Base-by-base conservation (phyloP, 495 filamentous ascomycete genomes). In the Penicillium silybi region DNA sequence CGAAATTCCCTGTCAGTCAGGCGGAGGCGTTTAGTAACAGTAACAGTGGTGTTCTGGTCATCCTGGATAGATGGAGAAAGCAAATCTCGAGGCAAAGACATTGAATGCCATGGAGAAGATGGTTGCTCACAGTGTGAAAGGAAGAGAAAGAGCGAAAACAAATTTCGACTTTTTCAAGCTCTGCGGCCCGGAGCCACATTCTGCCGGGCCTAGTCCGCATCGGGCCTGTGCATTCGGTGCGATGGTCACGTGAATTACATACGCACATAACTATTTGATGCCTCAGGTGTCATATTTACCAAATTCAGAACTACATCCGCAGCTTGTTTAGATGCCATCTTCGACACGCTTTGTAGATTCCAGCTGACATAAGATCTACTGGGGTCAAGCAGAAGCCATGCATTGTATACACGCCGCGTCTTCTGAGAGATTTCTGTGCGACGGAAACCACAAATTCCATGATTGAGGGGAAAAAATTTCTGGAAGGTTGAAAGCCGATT, bases 161-260 rank as follows among this genome's bases (percentile, higher is more conserved):
- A 43, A 59, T 52, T 53, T 59, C 46, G 56, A 58, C 37, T 53
- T 60, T 62, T 59, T 62, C 56, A 62, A 62, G 59, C 59, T 62
- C 44, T 26, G 45, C 34, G 39, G 52, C 41, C 46, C 53, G 53
- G 53, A 46, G 42, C 20, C 34, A 45, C 8, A 42, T 52, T 50
- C 26, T 38, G 39, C 52, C 52, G 52, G 43, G 19, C 13, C 34
- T 39, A 40, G 34, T 23, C 27, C 32, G 32, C 44, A 35, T 47
- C 29, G 19, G 18, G 26, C n/a, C 26, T 43, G 9, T 32, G 9
- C 10, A 1, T 32, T 11, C 29, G 29, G 10, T 32, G 8, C n/a
- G 13, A 32, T 11, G 29, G 11, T 11, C 29, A 32, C 29, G 29
- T 32, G 29, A 15, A 10, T 32, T 2, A 29, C 11, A 8, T 29